These are phyloP conservation scores for Rosa persica DNA, from an alignment of 306 rosid genomes.

Conservation along the genomic window DNA sequence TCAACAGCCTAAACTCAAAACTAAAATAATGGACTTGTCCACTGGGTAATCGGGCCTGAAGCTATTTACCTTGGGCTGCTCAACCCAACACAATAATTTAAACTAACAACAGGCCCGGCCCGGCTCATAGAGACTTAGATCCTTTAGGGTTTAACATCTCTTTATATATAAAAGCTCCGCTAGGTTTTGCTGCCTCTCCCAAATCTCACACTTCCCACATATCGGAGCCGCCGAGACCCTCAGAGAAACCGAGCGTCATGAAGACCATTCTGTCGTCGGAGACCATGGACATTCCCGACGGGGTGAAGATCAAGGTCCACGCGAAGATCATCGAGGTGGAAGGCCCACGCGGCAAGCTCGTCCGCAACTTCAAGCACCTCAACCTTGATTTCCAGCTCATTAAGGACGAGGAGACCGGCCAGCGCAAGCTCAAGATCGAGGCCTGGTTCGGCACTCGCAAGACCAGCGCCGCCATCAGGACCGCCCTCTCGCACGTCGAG, in stretches of 20 bases:
- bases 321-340: constrained; percentile 81
- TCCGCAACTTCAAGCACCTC: constrained; percentile 67
- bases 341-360: constrained; percentile 74
- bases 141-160: not conserved
- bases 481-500: constrained; percentile 73
- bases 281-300: constrained; percentile 73
- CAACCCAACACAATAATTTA: too few species aligned
- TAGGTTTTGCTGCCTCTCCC: constrained; percentile 3
- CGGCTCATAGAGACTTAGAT: not conserved
- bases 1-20: too few species aligned
- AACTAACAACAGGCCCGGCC: not conserved
- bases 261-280: constrained; percentile 75
- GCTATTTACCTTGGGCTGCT: too few species aligned
- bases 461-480: constrained; percentile 79
- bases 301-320: constrained; percentile 66
- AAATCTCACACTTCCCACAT: not conserved
- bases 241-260: constrained; percentile 18
- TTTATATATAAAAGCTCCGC: not conserved
- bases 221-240: too few species aligned
- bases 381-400: constrained; percentile 72
- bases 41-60: too few species aligned
- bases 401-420: constrained; percentile 54
- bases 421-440: constrained; percentile 61
- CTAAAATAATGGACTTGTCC: too few species aligned
- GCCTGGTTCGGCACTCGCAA: constrained; percentile 75